phyloP scores from a whole-genome alignment of 2,329 filamentous ascomycete genomes.

The Ramularia collo-cygni region DNA sequence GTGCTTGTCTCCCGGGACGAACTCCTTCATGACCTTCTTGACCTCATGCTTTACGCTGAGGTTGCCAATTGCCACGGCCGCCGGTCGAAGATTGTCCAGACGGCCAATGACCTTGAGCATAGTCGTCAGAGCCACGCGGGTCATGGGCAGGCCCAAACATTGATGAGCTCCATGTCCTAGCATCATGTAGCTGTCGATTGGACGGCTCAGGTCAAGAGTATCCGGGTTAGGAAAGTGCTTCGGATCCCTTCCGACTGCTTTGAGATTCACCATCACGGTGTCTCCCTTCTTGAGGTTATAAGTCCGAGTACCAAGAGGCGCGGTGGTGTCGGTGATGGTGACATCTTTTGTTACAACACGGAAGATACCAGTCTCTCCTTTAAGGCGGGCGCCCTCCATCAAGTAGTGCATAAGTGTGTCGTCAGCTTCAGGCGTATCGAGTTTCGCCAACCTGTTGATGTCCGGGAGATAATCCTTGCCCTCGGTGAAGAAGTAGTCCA shows the following conservation, averaged over 20 bases:
- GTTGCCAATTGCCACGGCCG: conserved; percentile 28
- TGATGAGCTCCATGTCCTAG: conserved; percentile 38
- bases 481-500: conserved; percentile 51
- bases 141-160: conserved; percentile 40
- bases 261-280: conserved; percentile 38
- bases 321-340: conserved; percentile 29
- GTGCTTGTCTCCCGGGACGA: conserved; percentile 25
- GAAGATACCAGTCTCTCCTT: conserved; percentile 38
- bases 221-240: conserved; percentile 37
- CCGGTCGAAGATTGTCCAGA: conserved; percentile 34
- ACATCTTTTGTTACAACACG: conserved; percentile 31
- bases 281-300: conserved; percentile 33
- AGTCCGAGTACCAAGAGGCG: conserved; percentile 16
- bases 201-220: conserved; percentile 32
- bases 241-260: conserved; percentile 36
- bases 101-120: conserved; percentile 41
- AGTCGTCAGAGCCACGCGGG: conserved; percentile 36
- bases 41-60: conserved; percentile 33
- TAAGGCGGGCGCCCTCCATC: conserved; percentile 39
- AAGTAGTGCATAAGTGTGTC: conserved; percentile 46
- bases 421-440: conserved; percentile 40
- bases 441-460: conserved; percentile 43
- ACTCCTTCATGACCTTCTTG: conserved; percentile 37
- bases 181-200: conserved; percentile 39
- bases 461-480: conserved; percentile 42